These are phyloP conservation scores for Mortierella sp. DNA, from an alignment of 371 early-diverging fungal genomes.

Conservation along the genomic window DNA sequence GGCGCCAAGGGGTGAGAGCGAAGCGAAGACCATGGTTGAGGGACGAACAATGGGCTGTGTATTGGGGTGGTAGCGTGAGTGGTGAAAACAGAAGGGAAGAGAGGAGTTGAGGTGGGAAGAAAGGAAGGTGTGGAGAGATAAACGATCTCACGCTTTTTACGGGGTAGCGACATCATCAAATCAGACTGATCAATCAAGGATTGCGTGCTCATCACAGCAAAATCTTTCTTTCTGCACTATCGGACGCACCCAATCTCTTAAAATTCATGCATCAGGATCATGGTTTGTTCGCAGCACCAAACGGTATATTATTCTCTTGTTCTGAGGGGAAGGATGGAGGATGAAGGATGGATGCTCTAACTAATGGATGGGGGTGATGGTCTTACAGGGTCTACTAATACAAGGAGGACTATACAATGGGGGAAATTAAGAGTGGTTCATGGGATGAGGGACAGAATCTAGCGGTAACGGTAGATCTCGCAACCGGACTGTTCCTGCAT, in stretches of 20 bases:
- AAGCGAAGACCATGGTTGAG: conserved; percentile 20
- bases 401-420: conserved; percentile 5
- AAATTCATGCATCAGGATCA: too few relatives aligned
- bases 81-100: background rate
- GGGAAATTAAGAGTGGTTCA: background rate
- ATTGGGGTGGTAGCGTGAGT: background rate
- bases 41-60: background rate
- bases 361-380: background rate
- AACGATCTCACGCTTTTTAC: conserved; percentile 1
- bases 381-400: conserved; percentile 3
- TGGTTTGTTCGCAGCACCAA: too few relatives aligned
- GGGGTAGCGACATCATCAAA: conserved; percentile 8
- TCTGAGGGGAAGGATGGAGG: background rate
- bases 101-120: background rate
- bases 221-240: too few relatives aligned
- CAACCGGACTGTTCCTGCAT: conserved; percentile 39
- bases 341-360: background rate
- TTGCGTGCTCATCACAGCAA: conserved; percentile 10
- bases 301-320: too few relatives aligned
- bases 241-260: too few relatives aligned
- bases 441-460: background rate
- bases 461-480: conserved; percentile 52
- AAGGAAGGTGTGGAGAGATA: background rate
- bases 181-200: background rate
- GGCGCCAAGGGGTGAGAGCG: conserved; percentile 31